Percentiles rank a stretch among this genome's conserved stretches.
Evolutionary conservation across 2,329 filamentous ascomycete species (phyloP).

Genomic region (Ophiostoma ulmi): DNA sequence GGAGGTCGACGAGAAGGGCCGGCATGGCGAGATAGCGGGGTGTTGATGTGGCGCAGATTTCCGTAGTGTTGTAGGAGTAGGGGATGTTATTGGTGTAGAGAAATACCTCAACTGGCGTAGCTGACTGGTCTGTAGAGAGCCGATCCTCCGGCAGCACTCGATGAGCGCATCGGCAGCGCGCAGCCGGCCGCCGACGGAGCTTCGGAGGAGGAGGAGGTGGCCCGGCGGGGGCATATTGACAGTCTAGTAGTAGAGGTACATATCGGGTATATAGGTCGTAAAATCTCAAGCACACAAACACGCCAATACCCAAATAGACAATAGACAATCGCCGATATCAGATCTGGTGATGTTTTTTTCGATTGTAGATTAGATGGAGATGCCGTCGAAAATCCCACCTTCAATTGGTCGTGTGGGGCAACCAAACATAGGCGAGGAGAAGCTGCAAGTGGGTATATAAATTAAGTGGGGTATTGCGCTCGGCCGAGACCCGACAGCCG

Average conservation of each 20-base stretch:
- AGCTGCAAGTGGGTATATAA: background rate
- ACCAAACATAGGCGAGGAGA: background rate
- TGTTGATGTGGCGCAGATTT: background rate
- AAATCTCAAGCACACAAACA: background rate
- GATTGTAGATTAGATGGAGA: slow-evolving; percentile 2
- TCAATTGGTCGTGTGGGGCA: background rate
- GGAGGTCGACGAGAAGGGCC: slow-evolving; percentile 15
- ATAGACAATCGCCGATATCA: background rate
- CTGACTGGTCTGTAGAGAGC: background rate
- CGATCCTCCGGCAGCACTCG: slow-evolving; percentile 2
- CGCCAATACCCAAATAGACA: background rate
- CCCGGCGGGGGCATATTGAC: slow-evolving; percentile 34
- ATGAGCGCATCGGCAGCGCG: slow-evolving; percentile 12
- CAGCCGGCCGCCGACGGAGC: slow-evolving; percentile 37
- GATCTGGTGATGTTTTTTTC: slow-evolving; percentile 8
- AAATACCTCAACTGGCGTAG: background rate
- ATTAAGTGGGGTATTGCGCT: background rate
- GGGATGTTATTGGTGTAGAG: background rate
- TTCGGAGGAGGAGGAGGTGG: slow-evolving; percentile 35
- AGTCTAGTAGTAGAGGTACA: background rate
- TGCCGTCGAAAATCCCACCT: slow-evolving; percentile 7
- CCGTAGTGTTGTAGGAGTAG: background rate
- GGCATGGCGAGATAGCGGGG: slow-evolving; percentile 10
- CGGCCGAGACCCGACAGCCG: background rate
- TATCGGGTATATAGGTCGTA: background rate